phyloP scores from a whole-genome alignment of 225 moss, liverwort and hornwort genomes.

The Lunularia cruciata region DNA sequence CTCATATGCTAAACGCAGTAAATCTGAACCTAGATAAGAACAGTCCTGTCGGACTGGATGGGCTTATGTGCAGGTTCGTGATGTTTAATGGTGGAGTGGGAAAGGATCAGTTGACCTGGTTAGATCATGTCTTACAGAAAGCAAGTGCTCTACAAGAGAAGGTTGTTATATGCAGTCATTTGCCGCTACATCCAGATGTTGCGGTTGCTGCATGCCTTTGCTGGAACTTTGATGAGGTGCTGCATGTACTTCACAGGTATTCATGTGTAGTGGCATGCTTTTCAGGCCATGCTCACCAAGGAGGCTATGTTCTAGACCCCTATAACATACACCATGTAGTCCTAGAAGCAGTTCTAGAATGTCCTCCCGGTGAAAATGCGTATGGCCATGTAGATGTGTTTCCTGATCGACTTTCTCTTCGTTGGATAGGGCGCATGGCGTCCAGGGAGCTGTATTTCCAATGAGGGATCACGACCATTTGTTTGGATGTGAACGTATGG shows the following conservation, averaged over 20 bases:
- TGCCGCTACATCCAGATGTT: conserved; percentile 68
- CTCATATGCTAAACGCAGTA: conserved; percentile 45
- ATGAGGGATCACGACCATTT: not conserved
- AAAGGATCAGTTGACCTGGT: conserved; percentile 66
- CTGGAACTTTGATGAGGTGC: conserved; percentile 84
- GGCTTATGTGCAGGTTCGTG: conserved; percentile 70
- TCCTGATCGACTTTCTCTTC: conserved; percentile 61
- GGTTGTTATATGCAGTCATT: conserved; percentile 79
- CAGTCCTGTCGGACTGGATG: conserved; percentile 65
- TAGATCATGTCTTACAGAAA: conserved; percentile 49
- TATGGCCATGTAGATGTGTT: conserved; percentile 73
- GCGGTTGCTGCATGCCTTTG: conserved; percentile 52
- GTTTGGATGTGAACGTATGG: not conserved
- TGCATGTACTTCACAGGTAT: conserved; percentile 62
- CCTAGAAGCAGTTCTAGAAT: conserved; percentile 83
- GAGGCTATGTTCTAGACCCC: conserved; percentile 70
- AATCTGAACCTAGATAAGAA: conserved; percentile 87
- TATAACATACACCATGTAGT: conserved; percentile 79
- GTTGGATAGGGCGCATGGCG: conserved; percentile 66
- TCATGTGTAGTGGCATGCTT: conserved; percentile 82
- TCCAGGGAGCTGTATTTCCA: conserved; percentile 59
- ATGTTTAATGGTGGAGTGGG: conserved; percentile 83
- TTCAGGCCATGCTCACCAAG: conserved; percentile 76
- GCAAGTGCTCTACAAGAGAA: conserved; percentile 53
- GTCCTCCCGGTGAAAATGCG: conserved; percentile 75